Percentiles rank a stretch among this genome's conserved stretches.
phyloP scores from a whole-genome alignment of 441 rosid species.

The Jatropha multifida region DNA sequence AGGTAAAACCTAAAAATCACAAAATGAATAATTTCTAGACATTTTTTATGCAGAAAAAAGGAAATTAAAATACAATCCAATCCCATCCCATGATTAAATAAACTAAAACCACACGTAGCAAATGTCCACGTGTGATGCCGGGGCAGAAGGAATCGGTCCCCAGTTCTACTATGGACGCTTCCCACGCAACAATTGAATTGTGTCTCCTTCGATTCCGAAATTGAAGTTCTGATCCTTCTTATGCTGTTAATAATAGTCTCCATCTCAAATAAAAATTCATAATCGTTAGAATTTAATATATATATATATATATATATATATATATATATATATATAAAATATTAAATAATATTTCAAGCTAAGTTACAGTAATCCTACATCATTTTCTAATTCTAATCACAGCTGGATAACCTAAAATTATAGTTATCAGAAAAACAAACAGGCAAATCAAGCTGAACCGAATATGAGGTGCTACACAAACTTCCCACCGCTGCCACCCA shows the following conservation, averaged over 20 bases:
- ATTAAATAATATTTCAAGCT: no score
- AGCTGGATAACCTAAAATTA: conserved; percentile 1
- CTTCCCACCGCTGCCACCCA: conserved; percentile 24
- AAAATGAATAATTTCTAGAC: neutral
- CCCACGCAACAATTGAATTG: conserved; percentile 26
- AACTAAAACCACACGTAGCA: conserved; percentile 6
- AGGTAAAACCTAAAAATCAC: no score
- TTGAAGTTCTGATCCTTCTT: conserved; percentile 9
- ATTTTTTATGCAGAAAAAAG: neutral
- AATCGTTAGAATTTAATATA: no score
- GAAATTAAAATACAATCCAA: neutral
- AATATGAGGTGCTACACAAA: conserved; percentile 26
- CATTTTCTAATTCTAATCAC: neutral
- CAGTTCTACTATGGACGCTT: conserved; percentile 26
- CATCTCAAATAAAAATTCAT: no score
- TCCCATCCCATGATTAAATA: neutral
- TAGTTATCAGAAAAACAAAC: neutral
- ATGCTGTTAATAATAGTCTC: no score
- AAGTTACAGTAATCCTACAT: neutral
- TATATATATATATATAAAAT: no score
- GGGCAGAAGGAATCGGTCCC: conserved; percentile 37
- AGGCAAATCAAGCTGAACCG: neutral
- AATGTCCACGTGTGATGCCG: conserved; percentile 49
- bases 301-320: no score
- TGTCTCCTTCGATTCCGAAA: conserved; percentile 22